A percentile compares a stretch with the other conserved stretches of the same genome.
These are phyloP conservation scores for Pulveroboletus sp. DNA, from an alignment of 768 basidiomycete genomes.

Conservation along the genomic window DNA sequence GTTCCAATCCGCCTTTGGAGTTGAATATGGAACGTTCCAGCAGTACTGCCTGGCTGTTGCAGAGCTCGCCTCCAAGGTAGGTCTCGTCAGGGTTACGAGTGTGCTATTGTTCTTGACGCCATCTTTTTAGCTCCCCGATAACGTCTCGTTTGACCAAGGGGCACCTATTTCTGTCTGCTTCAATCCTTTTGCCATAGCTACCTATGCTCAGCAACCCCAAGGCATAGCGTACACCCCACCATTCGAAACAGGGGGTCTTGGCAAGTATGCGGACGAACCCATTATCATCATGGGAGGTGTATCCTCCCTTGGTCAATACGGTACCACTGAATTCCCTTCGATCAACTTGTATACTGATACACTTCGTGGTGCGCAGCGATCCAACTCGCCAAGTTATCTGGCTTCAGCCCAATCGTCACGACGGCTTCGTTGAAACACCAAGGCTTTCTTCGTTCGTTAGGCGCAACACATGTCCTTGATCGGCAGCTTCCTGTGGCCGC, in stretches of 20 bases:
- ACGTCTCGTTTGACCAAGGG: conserved; percentile 34
- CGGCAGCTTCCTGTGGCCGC: conserved; percentile 16
- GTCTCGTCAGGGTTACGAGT: background rate
- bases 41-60: conserved; percentile 18
- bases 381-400: conserved; percentile 30
- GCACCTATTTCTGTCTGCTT: conserved; percentile 33
- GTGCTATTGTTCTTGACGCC: too few species aligned
- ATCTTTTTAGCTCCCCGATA: conserved; percentile 27
- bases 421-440: conserved; percentile 34
- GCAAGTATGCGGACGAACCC: conserved; percentile 28
- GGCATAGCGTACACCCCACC: conserved; percentile 28
- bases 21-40: conserved; percentile 12
- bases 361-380: conserved; percentile 16
- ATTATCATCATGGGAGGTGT: conserved; percentile 36
- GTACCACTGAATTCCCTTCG: conserved; percentile 7
- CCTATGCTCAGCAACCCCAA: conserved; percentile 25
- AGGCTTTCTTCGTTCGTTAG: conserved; percentile 29
- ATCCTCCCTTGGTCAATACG: conserved; percentile 34
- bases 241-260: conserved; percentile 24
- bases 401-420: conserved; percentile 35
- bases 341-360: too few species aligned
- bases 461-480: conserved; percentile 35
- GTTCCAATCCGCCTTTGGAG: conserved; percentile 2
- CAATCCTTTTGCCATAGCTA: conserved; percentile 30
- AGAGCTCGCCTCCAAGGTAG: conserved; percentile 10